Evolutionary conservation across 2,329 filamentous ascomycete species (phyloP).

Genomic region (Colletotrichum chlorophyti): DNA sequence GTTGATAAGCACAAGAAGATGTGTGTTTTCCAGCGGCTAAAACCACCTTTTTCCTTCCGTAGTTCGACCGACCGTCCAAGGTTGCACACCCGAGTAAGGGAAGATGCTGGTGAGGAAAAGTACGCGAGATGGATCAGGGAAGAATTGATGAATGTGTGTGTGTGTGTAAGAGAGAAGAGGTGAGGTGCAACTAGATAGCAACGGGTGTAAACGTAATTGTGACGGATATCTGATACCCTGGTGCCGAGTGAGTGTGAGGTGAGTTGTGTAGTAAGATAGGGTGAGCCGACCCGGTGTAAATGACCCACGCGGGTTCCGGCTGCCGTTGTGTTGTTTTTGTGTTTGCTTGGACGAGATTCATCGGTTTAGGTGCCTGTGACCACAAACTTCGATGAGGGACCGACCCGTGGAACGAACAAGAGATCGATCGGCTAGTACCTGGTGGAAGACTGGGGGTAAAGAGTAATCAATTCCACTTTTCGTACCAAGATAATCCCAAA

Average conservation of each 20-base stretch:
- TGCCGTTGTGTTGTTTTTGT: background rate
- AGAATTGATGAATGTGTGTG: background rate
- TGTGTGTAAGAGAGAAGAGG: background rate
- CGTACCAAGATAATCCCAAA: no score
- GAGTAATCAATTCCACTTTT: background rate
- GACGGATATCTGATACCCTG: no score
- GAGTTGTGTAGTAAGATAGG: background rate
- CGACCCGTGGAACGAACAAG: background rate
- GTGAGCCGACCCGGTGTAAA: background rate
- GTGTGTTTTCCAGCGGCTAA: no score
- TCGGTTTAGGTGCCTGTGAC: no score
- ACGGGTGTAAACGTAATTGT: conserved; percentile 12
- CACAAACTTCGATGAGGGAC: no score
- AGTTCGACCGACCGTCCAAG: no score
- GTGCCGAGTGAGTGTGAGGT: background rate
- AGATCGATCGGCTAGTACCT: background rate
- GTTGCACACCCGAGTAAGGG: no score
- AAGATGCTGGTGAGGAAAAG: no score
- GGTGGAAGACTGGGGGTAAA: background rate
- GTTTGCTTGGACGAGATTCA: background rate
- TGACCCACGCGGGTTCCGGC: background rate
- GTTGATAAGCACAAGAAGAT: no score
- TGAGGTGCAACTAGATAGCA: background rate
- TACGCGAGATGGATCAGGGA: no score
- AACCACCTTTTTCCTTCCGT: no score